These are phyloP conservation scores for Kazachstania martiniae DNA, from an alignment of 805 yeast genomes.

Conservation along the genomic window DNA sequence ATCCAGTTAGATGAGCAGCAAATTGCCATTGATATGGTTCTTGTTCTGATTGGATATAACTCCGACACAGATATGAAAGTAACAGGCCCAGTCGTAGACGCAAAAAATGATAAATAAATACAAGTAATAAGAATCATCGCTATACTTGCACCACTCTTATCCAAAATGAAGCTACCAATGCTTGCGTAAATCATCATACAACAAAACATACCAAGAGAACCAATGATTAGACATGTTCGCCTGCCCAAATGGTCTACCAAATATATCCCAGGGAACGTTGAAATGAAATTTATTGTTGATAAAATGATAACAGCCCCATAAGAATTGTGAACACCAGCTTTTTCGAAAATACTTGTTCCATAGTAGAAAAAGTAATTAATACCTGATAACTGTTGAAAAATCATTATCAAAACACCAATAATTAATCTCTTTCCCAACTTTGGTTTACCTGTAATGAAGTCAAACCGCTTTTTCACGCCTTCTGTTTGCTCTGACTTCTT, in stretches of 20 bases:
- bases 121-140: slow-evolving; percentile 58
- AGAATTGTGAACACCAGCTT: slow-evolving; percentile 47
- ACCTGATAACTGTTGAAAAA: slow-evolving; percentile 53
- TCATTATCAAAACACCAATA: slow-evolving; percentile 50
- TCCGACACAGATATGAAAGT: slow-evolving; percentile 58
- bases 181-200: slow-evolving; percentile 52
- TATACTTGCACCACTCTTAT: slow-evolving; percentile 37
- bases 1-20: slow-evolving; percentile 60
- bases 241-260: slow-evolving; percentile 47
- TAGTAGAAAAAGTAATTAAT: slow-evolving; percentile 57
- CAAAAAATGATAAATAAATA: slow-evolving; percentile 54
- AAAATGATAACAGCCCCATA: slow-evolving; percentile 49
- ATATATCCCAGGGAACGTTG: slow-evolving; percentile 43
- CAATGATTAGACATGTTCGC: slow-evolving; percentile 38
- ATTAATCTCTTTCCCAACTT: slow-evolving; percentile 38
- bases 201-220: slow-evolving; percentile 42
- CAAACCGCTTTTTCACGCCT: slow-evolving; percentile 16
- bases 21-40: slow-evolving; percentile 48
- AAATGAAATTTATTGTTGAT: slow-evolving; percentile 45
- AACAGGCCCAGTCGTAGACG: slow-evolving; percentile 70
- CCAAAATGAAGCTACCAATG: slow-evolving; percentile 43
- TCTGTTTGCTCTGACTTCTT: background rate
- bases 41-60: slow-evolving; percentile 55
- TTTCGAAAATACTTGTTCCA: slow-evolving; percentile 50
- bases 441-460: slow-evolving; percentile 54